Evolutionary conservation across 2,329 filamentous ascomycete species (phyloP).

Genomic region (Aspergillus nomiae): DNA sequence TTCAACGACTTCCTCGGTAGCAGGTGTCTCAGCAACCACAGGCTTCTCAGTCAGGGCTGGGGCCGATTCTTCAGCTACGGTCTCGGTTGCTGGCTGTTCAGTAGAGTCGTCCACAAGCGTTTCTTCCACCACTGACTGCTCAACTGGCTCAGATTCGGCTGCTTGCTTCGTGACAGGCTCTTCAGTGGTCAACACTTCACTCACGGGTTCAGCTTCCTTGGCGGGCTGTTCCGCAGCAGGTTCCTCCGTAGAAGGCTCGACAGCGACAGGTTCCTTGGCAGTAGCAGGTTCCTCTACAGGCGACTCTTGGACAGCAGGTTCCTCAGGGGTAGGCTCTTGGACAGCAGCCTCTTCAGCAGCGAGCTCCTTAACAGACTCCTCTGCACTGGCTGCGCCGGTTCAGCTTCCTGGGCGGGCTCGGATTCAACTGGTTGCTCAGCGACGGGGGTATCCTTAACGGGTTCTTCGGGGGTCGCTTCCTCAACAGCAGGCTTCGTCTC

Average conservation of each 20-base stretch:
- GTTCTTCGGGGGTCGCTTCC: not conserved
- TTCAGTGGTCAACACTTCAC: not conserved
- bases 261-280: not conserved
- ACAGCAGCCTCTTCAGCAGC: not conserved
- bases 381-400: constrained; percentile 7
- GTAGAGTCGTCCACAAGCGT: constrained; percentile 7
- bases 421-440: constrained; percentile 1
- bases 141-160: not conserved
- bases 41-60: constrained; percentile 7
- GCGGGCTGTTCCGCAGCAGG: constrained; percentile 1
- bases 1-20: constrained; percentile 14
- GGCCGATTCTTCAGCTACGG: not conserved
- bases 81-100: constrained; percentile 6
- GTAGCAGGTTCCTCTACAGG: not conserved
- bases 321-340: not conserved
- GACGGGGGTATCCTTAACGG: constrained; percentile 4
- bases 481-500: constrained; percentile 2
- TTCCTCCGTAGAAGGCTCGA: constrained; percentile 13
- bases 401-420: constrained; percentile 11
- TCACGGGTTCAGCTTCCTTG: constrained; percentile 2
- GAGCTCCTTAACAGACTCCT: constrained; percentile 11
- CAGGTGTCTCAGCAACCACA: constrained; percentile 8
- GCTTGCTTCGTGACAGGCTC: constrained; percentile 8
- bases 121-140: not conserved
- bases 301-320: not conserved